Conservation (phyloP, 2,329 filamentous ascomycete species). For the Fusarium citri region DNA sequence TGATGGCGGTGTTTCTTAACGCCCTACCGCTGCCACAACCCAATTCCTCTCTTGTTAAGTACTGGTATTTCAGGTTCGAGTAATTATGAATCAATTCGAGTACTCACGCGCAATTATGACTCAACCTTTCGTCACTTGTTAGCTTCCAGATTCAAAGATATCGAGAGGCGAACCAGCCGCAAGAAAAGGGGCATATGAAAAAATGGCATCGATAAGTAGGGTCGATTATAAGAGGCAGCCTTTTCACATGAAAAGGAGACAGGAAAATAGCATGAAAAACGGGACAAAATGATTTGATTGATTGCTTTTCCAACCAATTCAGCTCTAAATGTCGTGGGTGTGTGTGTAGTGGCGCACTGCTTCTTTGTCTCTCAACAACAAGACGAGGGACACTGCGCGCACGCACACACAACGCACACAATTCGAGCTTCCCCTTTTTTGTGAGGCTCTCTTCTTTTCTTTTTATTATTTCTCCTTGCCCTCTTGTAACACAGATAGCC, state of each 20-base stretch:
- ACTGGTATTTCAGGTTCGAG: constrained; percentile 30
- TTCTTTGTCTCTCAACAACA: constrained; percentile 40
- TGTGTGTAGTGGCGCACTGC: constrained; percentile 33
- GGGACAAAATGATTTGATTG: constrained; percentile 32
- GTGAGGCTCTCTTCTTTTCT: constrained; percentile 28
- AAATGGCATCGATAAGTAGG: constrained; percentile 24
- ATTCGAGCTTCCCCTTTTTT: constrained; percentile 35
- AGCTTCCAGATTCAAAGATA: constrained; percentile 17
- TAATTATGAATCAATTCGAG: constrained; percentile 34
- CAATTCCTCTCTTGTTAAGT: constrained; percentile 37
- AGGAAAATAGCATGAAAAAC: constrained; percentile 33
- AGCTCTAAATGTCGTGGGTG: constrained; percentile 36
- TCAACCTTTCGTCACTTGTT: constrained; percentile 34
- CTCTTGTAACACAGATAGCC: constrained; percentile 23
- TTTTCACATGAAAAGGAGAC: constrained; percentile 38
- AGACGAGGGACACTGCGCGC: constrained; percentile 19
- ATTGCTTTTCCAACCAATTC: constrained; percentile 35
- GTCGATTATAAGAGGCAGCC: constrained; percentile 27
- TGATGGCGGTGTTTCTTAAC: constrained; percentile 34
- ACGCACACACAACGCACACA: constrained; percentile 40
- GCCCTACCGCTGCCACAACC: constrained; percentile 35
- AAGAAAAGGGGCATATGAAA: constrained; percentile 28
- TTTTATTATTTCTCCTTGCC: constrained; percentile 29
- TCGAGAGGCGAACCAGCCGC: constrained; percentile 23
- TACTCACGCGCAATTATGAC: constrained; percentile 37